A percentile compares a stretch with the other conserved stretches of the same genome.
Evolutionary conservation across 306 rosid species (phyloP).

Genomic region (Rosa multiflora): DNA sequence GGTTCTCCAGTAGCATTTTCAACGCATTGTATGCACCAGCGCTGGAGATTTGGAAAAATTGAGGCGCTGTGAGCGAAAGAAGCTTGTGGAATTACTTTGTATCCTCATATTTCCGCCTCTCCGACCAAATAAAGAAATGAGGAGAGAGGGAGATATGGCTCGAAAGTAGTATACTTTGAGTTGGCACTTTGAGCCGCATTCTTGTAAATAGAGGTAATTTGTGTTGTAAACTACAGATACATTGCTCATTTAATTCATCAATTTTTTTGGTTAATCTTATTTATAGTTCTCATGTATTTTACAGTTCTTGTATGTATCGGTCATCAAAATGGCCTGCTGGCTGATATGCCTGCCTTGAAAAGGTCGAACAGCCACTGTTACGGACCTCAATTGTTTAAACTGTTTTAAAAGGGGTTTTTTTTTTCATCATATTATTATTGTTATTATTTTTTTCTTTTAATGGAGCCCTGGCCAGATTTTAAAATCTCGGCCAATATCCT

Average conservation of each 20-base stretch:
- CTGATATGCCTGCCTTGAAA: background rate
- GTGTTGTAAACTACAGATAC: constrained; percentile 40
- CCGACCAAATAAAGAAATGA: constrained; percentile 46
- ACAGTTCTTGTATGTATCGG: background rate
- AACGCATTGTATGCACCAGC: constrained; percentile 34
- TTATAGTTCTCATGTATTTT: background rate
- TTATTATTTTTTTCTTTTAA: too few relatives aligned
- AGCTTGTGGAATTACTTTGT: constrained; percentile 34
- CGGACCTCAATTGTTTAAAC: background rate
- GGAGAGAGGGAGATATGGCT: constrained; percentile 26
- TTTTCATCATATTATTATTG: too few relatives aligned
- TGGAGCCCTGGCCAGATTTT: too few relatives aligned
- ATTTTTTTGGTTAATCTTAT: constrained; percentile 33
- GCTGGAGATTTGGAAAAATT: constrained; percentile 27
- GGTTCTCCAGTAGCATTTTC: constrained; percentile 39
- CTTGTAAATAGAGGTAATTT: constrained; percentile 74
- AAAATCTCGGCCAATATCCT: too few relatives aligned
- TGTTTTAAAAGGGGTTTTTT: too few relatives aligned
- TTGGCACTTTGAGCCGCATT: constrained; percentile 36
- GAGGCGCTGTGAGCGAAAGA: constrained; percentile 23
- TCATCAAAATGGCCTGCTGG: background rate
- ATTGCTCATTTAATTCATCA: constrained; percentile 55
- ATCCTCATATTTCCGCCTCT: constrained; percentile 37
- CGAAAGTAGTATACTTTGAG: constrained; percentile 49
- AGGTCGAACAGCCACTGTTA: background rate